These are phyloP conservation scores for Nemophila menziesii DNA, from an alignment of 257 asterid genomes.

Conservation along the genomic window DNA sequence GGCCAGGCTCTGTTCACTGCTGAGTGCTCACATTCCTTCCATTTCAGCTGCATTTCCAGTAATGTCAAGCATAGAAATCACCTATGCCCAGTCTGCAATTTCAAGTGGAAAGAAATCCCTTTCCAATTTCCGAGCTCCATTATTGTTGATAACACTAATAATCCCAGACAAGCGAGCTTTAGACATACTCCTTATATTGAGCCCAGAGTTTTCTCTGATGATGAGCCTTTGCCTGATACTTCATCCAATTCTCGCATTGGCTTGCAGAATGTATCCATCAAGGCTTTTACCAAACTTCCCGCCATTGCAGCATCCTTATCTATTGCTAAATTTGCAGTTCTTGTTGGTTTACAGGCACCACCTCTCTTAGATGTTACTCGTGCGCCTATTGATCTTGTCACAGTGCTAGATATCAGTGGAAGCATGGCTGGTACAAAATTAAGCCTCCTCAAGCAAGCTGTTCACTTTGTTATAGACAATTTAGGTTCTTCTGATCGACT, in stretches of 20 bases:
- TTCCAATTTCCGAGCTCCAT: slow-evolving; percentile 1
- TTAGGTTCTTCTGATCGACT: neutral
- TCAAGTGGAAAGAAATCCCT: slow-evolving; percentile 28
- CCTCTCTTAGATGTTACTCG: slow-evolving; percentile 11
- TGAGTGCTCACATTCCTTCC: slow-evolving; percentile 31
- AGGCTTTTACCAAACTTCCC: slow-evolving; percentile 21
- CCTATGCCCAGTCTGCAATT: slow-evolving; percentile 27
- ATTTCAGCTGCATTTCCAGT: slow-evolving; percentile 24
- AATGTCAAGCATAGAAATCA: slow-evolving; percentile 25
- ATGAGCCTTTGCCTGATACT: slow-evolving; percentile 20
- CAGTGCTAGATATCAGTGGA: slow-evolving; percentile 10
- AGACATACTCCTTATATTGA: neutral
- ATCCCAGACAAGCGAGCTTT: neutral
- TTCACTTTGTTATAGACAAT: neutral
- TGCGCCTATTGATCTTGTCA: slow-evolving; percentile 19
- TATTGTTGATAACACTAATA: neutral
- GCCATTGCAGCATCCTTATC: slow-evolving; percentile 17
- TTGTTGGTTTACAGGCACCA: slow-evolving; percentile 27
- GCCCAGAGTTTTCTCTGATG: slow-evolving; percentile 18
- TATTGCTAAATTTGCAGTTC: slow-evolving; percentile 22
- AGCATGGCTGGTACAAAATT: slow-evolving; percentile 30
- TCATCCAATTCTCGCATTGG: neutral
- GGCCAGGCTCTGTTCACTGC: slow-evolving; percentile 33
- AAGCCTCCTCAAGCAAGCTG: neutral
- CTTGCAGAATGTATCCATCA: slow-evolving; percentile 5